Percentiles rank a stretch among this genome's conserved stretches.
Evolutionary conservation across 768 basidiomycete genomes (phyloP).

Genomic region (Lactarius trivialis): DNA sequence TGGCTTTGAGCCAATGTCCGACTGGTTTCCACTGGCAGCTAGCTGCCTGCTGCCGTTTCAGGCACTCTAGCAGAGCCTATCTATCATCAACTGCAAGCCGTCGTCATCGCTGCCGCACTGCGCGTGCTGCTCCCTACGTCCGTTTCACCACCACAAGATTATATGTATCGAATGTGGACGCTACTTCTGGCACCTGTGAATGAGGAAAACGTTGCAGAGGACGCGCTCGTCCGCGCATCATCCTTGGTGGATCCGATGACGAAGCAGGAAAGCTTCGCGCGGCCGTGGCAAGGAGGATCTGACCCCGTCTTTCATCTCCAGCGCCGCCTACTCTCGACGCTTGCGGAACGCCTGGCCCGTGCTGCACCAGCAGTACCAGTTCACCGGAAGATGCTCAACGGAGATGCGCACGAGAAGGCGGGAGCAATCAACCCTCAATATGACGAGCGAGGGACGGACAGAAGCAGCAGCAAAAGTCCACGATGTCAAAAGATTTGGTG

Average conservation of each 20-base stretch:
- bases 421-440: neutral
- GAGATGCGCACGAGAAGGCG: slow-evolving; percentile 16
- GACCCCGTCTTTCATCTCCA: slow-evolving; percentile 66
- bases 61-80: no score
- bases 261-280: slow-evolving; percentile 50
- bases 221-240: slow-evolving; percentile 53
- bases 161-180: slow-evolving; percentile 58
- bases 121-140: slow-evolving; percentile 43
- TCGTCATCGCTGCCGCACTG: slow-evolving; percentile 57
- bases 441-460: slow-evolving; percentile 3
- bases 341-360: slow-evolving; percentile 28
- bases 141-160: slow-evolving; percentile 29
- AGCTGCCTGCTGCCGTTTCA: no score
- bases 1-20: no score
- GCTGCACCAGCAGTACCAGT: neutral
- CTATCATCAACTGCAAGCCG: slow-evolving; percentile 25
- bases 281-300: slow-evolving; percentile 52
- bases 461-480: slow-evolving; percentile 16
- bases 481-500: slow-evolving; percentile 62
- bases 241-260: slow-evolving; percentile 32
- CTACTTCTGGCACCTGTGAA: slow-evolving; percentile 54
- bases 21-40: no score
- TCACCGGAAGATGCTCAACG: slow-evolving; percentile 11
- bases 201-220: slow-evolving; percentile 30
- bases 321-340: slow-evolving; percentile 45